phyloP scores from a whole-genome alignment of 495 filamentous ascomycete genomes.

The Aspergillus nidulans region DNA sequence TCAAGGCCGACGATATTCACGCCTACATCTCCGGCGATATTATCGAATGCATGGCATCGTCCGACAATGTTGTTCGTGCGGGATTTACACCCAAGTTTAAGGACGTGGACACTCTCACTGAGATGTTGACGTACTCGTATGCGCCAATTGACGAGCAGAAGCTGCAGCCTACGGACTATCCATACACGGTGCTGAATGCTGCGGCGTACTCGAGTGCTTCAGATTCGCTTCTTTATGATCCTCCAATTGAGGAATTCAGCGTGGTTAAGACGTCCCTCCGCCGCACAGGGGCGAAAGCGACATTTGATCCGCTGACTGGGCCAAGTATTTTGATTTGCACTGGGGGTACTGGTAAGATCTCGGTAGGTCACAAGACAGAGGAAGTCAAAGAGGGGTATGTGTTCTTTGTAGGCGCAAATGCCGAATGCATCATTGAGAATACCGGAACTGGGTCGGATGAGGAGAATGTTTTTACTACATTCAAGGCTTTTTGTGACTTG shows the following conservation, averaged over 20 bases:
- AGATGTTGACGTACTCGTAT: slow-evolving; percentile 91
- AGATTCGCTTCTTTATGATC: slow-evolving; percentile 72
- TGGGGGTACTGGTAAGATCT: slow-evolving; percentile 71
- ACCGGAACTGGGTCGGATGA: slow-evolving; percentile 39
- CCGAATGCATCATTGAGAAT: slow-evolving; percentile 74
- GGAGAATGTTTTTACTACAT: slow-evolving; percentile 72
- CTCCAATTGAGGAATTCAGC: slow-evolving; percentile 94
- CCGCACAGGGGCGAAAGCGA: slow-evolving; percentile 68
- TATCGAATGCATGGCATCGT: slow-evolving; percentile 97
- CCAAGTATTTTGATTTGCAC: slow-evolving; percentile 93
- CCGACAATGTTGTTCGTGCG: slow-evolving; percentile 95
- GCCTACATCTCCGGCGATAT: slow-evolving; percentile 95
- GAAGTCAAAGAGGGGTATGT: slow-evolving; percentile 76
- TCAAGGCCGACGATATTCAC: slow-evolving; percentile 94
- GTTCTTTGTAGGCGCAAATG: slow-evolving; percentile 89
- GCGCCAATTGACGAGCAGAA: slow-evolving; percentile 93
- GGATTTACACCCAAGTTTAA: slow-evolving; percentile 99
- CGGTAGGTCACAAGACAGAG: slow-evolving; percentile 71
- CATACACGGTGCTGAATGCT: slow-evolving; percentile 73
- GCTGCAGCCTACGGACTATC: slow-evolving; percentile 78
- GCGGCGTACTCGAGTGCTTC: slow-evolving; percentile 72
- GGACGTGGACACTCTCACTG: slow-evolving; percentile 84
- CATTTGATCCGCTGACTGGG: slow-evolving; percentile 79
- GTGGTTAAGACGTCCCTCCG: slow-evolving; percentile 78
- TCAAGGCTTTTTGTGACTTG: slow-evolving; percentile 94